Percentiles rank a stretch among this genome's conserved stretches.
Conservation (phyloP, 306 rosid species). For the Luffa acutangula region DNA sequence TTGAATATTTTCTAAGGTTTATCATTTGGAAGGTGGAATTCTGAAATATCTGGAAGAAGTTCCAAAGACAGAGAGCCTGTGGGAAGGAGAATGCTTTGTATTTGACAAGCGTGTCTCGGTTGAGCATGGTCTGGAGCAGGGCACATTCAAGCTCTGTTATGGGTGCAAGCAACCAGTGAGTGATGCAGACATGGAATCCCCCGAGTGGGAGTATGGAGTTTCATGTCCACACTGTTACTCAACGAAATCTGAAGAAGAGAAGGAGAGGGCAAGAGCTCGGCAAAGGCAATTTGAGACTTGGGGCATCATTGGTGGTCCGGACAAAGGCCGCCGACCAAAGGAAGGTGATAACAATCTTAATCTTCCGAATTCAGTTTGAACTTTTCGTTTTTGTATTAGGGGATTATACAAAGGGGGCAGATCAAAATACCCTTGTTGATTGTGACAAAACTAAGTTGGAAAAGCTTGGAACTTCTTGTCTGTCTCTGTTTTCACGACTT, state of each 20-base stretch:
- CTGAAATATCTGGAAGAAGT: constrained; percentile 87
- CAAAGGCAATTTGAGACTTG: constrained; percentile 79
- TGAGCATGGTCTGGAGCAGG: constrained; percentile 76
- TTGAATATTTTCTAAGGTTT: constrained; percentile 35
- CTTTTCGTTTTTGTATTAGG: background rate
- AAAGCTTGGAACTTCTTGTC: too few relatives aligned
- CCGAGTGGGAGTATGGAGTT: constrained; percentile 67
- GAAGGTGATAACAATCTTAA: constrained; percentile 10
- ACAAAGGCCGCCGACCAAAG: constrained; percentile 53
- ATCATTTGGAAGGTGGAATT: constrained; percentile 96
- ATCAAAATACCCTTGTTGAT: background rate
- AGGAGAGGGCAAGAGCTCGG: constrained; percentile 90
- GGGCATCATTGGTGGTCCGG: constrained; percentile 91
- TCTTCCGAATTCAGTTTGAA: constrained; percentile 40
- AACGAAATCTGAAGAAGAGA: constrained; percentile 70
- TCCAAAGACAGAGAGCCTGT: constrained; percentile 63
- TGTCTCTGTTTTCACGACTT: too few relatives aligned
- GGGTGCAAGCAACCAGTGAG: constrained; percentile 95
- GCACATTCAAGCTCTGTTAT: constrained; percentile 85
- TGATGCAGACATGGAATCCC: constrained; percentile 81
- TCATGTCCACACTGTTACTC: constrained; percentile 69
- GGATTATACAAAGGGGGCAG: background rate
- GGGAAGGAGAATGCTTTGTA: constrained; percentile 97
- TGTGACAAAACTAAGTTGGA: too few relatives aligned
- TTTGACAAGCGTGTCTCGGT: constrained; percentile 91